Evolutionary conservation across 1,139 yeast species (phyloP).

Genomic region (Protomyces macrosporus): DNA sequence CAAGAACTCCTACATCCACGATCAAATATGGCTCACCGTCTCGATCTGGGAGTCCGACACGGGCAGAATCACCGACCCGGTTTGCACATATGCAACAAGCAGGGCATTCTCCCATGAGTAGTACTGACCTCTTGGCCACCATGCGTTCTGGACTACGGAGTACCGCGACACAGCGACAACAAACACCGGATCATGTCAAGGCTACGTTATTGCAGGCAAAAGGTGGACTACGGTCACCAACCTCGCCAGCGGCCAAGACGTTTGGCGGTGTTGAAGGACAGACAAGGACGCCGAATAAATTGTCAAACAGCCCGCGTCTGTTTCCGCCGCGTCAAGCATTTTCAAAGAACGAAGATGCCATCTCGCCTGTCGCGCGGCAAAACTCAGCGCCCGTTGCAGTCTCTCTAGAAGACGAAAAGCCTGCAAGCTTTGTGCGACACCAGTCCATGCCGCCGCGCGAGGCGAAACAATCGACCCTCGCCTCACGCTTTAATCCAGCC

Average conservation of each 20-base stretch:
- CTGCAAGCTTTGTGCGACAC: background rate
- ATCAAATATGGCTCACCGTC: background rate
- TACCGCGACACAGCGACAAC: background rate
- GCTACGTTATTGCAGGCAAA: background rate
- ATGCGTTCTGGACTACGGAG: background rate
- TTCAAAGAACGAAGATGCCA: background rate
- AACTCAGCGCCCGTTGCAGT: background rate
- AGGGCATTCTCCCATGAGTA: background rate
- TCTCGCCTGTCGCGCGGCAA: background rate
- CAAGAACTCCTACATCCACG: background rate
- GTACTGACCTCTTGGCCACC: background rate
- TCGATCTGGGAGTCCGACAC: background rate
- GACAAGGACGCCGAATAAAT: background rate
- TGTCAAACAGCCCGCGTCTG: background rate
- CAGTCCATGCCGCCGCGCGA: background rate
- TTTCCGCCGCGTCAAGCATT: background rate
- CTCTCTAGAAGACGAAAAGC: background rate
- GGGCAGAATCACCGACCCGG: background rate
- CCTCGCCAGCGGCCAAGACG: background rate
- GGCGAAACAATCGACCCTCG: background rate
- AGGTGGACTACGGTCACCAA: background rate
- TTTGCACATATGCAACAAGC: background rate
- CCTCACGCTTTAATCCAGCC: background rate
- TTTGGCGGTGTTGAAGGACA: background rate
- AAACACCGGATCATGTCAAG: background rate